Conservation (phyloP, 768 basidiomycete genomes). For the Lactarius quietus region DNA sequence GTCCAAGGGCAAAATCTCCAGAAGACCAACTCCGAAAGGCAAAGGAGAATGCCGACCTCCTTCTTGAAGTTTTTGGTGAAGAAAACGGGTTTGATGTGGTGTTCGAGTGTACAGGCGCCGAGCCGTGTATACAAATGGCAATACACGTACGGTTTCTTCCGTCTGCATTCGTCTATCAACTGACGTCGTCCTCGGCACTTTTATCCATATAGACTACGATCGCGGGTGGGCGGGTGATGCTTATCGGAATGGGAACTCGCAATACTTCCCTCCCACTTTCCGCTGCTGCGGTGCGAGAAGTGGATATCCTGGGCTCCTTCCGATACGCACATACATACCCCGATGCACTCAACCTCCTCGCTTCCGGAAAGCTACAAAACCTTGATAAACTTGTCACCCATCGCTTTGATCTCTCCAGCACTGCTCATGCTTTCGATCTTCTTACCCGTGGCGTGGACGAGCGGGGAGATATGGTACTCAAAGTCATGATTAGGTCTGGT, state of each 20-base stretch:
- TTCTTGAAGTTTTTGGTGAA: conserved; percentile 53
- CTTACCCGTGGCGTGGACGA: conserved; percentile 75
- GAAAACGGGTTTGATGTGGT: conserved; percentile 87
- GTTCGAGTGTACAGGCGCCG: conserved; percentile 94
- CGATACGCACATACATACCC: conserved; percentile 89
- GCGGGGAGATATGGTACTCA: conserved; percentile 77
- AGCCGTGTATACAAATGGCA: conserved; percentile 87
- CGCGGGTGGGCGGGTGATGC: conserved; percentile 86
- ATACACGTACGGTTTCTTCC: conserved; percentile 63
- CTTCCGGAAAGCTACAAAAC: conserved; percentile 59
- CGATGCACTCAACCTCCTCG: conserved; percentile 68
- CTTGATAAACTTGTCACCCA: conserved; percentile 79
- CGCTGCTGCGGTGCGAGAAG: conserved; percentile 79
- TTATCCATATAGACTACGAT: conserved; percentile 57
- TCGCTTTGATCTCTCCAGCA: conserved; percentile 60
- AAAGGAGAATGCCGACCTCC: conserved; percentile 51
- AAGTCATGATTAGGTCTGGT: conserved; percentile 69
- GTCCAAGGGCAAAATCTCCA: conserved; percentile 44
- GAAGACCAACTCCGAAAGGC: conserved; percentile 58
- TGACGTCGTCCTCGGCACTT: conserved; percentile 21
- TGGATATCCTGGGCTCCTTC: conserved; percentile 91
- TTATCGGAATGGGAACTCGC: conserved; percentile 93
- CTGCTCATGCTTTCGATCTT: conserved; percentile 77
- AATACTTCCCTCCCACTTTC: conserved; percentile 81
- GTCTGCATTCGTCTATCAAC: conserved; percentile 9